Conservation (phyloP, 2,329 filamentous ascomycete species). For the Coniella vitis region DNA sequence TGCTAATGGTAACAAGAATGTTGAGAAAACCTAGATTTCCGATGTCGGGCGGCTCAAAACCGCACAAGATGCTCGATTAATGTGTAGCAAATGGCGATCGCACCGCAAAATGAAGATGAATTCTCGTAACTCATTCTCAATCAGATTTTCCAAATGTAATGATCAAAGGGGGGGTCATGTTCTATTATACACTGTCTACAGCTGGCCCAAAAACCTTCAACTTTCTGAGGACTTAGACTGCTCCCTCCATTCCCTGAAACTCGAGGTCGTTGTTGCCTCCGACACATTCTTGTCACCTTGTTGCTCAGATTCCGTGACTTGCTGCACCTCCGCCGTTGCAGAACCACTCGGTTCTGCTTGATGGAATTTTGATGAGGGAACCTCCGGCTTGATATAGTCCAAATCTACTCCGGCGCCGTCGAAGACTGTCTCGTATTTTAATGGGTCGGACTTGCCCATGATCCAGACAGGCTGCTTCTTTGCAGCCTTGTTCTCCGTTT, state of each 20-base stretch:
- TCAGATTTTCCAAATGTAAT: too few relatives aligned
- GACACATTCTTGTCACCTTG: background rate
- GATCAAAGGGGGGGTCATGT: too few relatives aligned
- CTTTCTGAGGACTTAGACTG: background rate
- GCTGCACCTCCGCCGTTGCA: too few relatives aligned
- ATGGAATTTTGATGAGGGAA: too few relatives aligned
- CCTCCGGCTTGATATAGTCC: background rate
- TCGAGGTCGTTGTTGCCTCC: background rate
- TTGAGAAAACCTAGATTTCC: too few relatives aligned
- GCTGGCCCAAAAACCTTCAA: background rate
- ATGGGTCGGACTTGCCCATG: conserved; percentile 33
- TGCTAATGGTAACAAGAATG: too few relatives aligned
- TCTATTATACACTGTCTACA: background rate
- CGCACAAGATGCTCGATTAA: too few relatives aligned
- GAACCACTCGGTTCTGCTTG: too few relatives aligned
- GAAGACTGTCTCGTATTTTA: conserved; percentile 31
- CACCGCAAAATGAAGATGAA: too few relatives aligned
- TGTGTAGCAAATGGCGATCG: too few relatives aligned
- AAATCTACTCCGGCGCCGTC: conserved; percentile 5
- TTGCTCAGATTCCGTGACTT: background rate
- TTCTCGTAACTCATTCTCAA: too few relatives aligned
- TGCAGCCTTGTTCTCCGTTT: conserved; percentile 34
- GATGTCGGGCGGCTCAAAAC: too few relatives aligned
- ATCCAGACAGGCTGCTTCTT: conserved; percentile 34
- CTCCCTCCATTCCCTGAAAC: conserved; percentile 15